A percentile compares a stretch with the other conserved stretches of the same genome.
Conservation (phyloP, 345 rosid genomes). For the Pistacia atlantica region DNA sequence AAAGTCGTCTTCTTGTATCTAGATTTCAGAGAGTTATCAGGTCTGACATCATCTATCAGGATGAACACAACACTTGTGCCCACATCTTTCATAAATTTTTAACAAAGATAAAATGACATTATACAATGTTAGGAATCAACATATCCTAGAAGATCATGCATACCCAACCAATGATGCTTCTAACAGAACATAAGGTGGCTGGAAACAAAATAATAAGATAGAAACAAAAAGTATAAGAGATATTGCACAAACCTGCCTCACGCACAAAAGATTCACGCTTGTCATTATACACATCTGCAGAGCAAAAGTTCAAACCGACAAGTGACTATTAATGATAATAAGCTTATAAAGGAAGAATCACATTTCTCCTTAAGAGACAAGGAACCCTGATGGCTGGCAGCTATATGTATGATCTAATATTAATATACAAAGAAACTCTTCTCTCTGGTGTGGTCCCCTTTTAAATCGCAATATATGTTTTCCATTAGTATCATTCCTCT, state of each 20-base stretch:
- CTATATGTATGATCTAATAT: background rate
- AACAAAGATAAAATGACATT: background rate
- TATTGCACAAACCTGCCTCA: conserved; percentile 76
- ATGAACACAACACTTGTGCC: background rate
- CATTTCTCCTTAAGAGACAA: background rate
- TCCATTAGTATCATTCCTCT: background rate
- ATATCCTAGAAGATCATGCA: background rate
- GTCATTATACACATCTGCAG: conserved; percentile 88
- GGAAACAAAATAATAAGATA: background rate
- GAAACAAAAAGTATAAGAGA: background rate
- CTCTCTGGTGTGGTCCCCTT: background rate
- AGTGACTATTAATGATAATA: background rate
- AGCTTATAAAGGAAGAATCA: background rate
- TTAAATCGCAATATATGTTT: background rate
- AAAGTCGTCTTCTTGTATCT: background rate
- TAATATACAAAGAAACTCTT: background rate
- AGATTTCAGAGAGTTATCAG: background rate
- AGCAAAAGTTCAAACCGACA: conserved; percentile 20
- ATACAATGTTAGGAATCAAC: background rate
- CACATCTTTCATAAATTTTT: background rate
- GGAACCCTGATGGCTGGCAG: background rate
- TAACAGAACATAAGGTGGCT: background rate
- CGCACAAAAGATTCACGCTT: conserved; percentile 72
- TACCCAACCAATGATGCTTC: conserved; percentile 2
- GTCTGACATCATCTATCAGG: background rate